These are phyloP conservation scores for Cyberlindnera lachancei DNA, from an alignment of 805 yeast species.

Conservation along the genomic window DNA sequence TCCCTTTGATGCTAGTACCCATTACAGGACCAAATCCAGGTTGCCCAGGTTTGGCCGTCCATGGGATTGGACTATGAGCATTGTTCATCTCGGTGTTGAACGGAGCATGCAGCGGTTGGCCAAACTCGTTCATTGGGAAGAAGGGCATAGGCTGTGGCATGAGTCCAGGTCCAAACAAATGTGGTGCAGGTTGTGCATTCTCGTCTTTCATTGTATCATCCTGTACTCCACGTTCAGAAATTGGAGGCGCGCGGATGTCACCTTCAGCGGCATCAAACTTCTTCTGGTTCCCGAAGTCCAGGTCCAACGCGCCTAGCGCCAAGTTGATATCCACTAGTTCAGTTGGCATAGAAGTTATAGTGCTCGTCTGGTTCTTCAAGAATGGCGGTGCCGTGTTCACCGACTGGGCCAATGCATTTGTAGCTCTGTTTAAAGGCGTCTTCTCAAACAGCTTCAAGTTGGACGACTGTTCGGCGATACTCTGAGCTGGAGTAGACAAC, in stretches of 20 bases:
- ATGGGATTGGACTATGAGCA: conserved; percentile 13
- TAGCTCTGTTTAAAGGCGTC: conserved; percentile 19
- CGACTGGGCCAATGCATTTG: conserved; percentile 11
- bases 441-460: conserved; percentile 17
- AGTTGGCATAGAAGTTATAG: conserved; percentile 8
- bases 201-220: neutral
- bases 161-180: conserved; percentile 10
- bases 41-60: conserved; percentile 20
- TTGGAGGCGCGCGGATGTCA: conserved; percentile 4
- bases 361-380: conserved; percentile 11
- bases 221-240: conserved; percentile 5
- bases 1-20: conserved; percentile 3
- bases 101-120: conserved; percentile 19
- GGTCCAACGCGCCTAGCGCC: conserved; percentile 21
- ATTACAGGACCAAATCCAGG: conserved; percentile 11
- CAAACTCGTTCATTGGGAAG: conserved; percentile 23
- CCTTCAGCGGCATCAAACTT: conserved; percentile 2
- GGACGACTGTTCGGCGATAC: conserved; percentile 7
- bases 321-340: conserved; percentile 20
- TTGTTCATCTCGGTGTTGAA: conserved; percentile 16
- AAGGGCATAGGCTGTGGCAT: conserved; percentile 22
- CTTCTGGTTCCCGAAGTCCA: conserved; percentile 15
- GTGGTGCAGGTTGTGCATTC: neutral
- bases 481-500: conserved; percentile 11
- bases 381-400: conserved; percentile 22